A percentile compares a stretch with the other conserved stretches of the same genome.
Conservation (phyloP, 108 stramenopile genomes). For the Pseudonitzschia pungens region DNA sequence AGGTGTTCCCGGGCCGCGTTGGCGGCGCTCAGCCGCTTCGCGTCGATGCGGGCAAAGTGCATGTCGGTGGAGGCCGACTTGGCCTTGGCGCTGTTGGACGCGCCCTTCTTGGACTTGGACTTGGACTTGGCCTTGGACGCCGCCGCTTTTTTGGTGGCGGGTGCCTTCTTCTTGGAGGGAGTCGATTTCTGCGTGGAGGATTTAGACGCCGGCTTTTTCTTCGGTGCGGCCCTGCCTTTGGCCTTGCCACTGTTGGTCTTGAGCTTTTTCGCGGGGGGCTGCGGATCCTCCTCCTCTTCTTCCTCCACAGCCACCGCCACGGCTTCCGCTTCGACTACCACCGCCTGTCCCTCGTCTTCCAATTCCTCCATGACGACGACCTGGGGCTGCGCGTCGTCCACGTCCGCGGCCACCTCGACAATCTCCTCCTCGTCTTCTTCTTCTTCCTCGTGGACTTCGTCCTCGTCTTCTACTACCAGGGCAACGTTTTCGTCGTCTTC, state of each 20-base stretch:
- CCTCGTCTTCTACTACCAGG: slow-evolving; percentile 32
- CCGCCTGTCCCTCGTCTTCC: slow-evolving; percentile 23
- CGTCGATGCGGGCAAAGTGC: slow-evolving; percentile 29
- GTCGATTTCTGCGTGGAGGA: slow-evolving; percentile 7
- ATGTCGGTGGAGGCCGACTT: slow-evolving; percentile 2
- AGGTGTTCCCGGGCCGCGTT: slow-evolving; percentile 52
- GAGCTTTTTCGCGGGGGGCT: slow-evolving; percentile 1
- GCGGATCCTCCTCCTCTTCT: slow-evolving; percentile 20
- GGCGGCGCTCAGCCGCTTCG: slow-evolving; percentile 58
- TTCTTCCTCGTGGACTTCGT: slow-evolving; percentile 29
- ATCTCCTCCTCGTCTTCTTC: slow-evolving; percentile 12
- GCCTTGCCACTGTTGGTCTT: slow-evolving; percentile 9
- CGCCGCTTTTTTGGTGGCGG: slow-evolving; percentile 22
- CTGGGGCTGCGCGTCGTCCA: slow-evolving; percentile 35
- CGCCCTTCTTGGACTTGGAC: slow-evolving; percentile 38
- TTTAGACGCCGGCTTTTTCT: slow-evolving; percentile 22
- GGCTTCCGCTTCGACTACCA: slow-evolving; percentile 17
- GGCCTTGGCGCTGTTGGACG: slow-evolving; percentile 18
- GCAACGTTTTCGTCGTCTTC: slow-evolving; percentile 47
- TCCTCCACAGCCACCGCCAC: slow-evolving; percentile 20
- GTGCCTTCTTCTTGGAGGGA: slow-evolving; percentile 10
- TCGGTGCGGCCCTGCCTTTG: background rate
- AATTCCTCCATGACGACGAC: slow-evolving; percentile 30
- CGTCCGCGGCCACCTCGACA: slow-evolving; percentile 31
- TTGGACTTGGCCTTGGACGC: slow-evolving; percentile 35